Evolutionary conservation across 2,329 filamentous ascomycete genomes (phyloP).

Genomic region (Neofusicoccum laricinum): DNA sequence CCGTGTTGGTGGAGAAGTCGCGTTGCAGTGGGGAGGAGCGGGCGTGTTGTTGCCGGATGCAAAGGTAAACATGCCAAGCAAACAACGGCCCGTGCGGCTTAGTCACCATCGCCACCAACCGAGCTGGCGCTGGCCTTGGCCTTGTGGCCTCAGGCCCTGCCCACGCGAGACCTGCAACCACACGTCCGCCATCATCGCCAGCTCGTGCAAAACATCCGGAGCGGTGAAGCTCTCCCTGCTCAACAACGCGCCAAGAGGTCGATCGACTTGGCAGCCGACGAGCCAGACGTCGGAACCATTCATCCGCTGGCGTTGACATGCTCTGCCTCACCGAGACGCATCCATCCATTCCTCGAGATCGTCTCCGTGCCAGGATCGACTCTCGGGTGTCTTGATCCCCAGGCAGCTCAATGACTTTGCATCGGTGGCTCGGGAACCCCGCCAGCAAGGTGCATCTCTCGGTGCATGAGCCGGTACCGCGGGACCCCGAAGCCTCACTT

Average conservation of each 20-base stretch:
- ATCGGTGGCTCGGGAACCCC: not conserved
- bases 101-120: not conserved
- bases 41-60: not conserved
- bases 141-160: not conserved
- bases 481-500: not conserved
- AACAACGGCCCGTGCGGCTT: not conserved
- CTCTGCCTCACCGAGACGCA: not conserved
- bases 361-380: not conserved
- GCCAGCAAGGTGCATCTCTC: not conserved
- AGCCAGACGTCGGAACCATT: not conserved
- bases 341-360: not conserved
- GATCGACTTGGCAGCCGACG: not conserved
- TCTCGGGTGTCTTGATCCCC: not conserved
- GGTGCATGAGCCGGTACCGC: not conserved
- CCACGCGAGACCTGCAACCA: not conserved
- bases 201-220: not conserved
- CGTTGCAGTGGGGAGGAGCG: constrained; percentile 12
- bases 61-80: constrained; percentile 16
- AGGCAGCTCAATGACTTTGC: not conserved
- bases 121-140: too few relatives aligned
- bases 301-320: not conserved
- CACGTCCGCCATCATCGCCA: not conserved
- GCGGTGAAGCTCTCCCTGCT: not conserved
- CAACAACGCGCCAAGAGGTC: not conserved
- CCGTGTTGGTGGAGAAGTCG: constrained; percentile 16